phyloP scores from a whole-genome alignment of 495 filamentous ascomycete species.

The Talaromyces trachyspermus region DNA sequence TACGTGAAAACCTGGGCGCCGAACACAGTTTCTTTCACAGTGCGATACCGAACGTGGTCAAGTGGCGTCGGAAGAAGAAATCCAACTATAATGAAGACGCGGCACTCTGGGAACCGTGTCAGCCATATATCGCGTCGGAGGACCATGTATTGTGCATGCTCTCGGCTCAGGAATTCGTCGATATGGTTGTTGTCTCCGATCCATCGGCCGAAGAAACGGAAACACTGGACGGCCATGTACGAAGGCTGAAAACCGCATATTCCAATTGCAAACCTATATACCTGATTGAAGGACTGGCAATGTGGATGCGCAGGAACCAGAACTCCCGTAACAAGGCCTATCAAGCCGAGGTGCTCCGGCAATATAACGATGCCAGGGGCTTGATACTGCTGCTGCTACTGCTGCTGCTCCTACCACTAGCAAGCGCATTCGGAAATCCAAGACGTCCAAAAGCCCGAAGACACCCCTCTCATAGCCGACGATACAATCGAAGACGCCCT shows the following conservation, averaged over 20 bases:
- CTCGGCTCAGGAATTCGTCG: constrained; percentile 59
- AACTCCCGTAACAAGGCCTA: constrained; percentile 61
- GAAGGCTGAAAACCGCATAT: constrained; percentile 47
- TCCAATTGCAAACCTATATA: constrained; percentile 54
- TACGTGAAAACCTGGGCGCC: constrained; percentile 52
- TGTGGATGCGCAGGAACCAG: constrained; percentile 63
- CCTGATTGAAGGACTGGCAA: constrained; percentile 64
- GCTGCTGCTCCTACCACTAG: constrained; percentile 14
- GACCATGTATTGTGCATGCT: constrained; percentile 61
- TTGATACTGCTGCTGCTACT: constrained; percentile 5
- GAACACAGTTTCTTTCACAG: constrained; percentile 46
- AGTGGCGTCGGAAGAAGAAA: constrained; percentile 66
- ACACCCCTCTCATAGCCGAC: constrained; percentile 53
- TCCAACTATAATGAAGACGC: constrained; percentile 54
- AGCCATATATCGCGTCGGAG: constrained; percentile 50
- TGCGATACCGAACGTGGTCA: constrained; percentile 51
- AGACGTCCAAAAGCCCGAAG: constrained; percentile 36
- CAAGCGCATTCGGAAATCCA: constrained; percentile 13
- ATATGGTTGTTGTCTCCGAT: constrained; percentile 47
- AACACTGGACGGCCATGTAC: constrained; percentile 54
- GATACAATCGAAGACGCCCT: constrained; percentile 68
- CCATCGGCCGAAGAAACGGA: constrained; percentile 17
- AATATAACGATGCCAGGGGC: constrained; percentile 31
- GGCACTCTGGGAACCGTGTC: constrained; percentile 60
- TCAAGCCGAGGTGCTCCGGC: constrained; percentile 54